Base-by-base conservation (phyloP, 768 basidiomycete genomes). In the Chalciporus pseudorubinellus region DNA sequence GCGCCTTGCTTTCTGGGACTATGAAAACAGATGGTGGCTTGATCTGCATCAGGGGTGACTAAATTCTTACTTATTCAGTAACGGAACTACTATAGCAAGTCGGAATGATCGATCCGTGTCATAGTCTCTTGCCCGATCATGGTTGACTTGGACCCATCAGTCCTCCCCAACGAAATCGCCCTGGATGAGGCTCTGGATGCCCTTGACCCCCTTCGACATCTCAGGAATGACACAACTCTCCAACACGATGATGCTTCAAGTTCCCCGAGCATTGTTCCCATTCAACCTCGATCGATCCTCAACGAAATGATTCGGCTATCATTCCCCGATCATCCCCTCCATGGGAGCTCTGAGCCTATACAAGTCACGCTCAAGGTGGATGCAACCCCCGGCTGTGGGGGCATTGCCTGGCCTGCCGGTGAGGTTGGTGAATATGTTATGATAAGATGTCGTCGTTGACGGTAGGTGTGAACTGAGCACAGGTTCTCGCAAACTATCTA, bases 321-420 rank as follows among this genome's bases (percentile, higher is more conserved):
- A 2, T 73, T 74, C 52, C 55, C 67, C 21, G 39, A 49, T 33
- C 55, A 26, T 46, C 14, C 16, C 46, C 46, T 42, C 10, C 26
- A 9, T 36, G 48, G 22, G 14, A 28, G 44, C 43, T 43, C 51
- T 43, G 42, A 53, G 33, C 19, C 39, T 38, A 47, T 61, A 52
- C 53, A 50, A 42, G 50, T 86, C 50, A 52, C 64, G 4, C 77
- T 95, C 34, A 71, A 74, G 19, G 79, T 94, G 3, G 91, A 95
- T 65, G 83, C 92, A 8, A 75, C 84, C 39, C 89, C 90, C 16
- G 94, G 94, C 1, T 97, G 94, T 66, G 94, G 94, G 13, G 94
- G 94, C 5, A 80, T 94, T 34, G 84, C 89, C 3, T 95, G 94
- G 94, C 91, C 91, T 4, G 90, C 93, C 8, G 94, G 92, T 58